Conservation (phyloP, 78 protist species). For the Tieghemostelium lacteum region DNA sequence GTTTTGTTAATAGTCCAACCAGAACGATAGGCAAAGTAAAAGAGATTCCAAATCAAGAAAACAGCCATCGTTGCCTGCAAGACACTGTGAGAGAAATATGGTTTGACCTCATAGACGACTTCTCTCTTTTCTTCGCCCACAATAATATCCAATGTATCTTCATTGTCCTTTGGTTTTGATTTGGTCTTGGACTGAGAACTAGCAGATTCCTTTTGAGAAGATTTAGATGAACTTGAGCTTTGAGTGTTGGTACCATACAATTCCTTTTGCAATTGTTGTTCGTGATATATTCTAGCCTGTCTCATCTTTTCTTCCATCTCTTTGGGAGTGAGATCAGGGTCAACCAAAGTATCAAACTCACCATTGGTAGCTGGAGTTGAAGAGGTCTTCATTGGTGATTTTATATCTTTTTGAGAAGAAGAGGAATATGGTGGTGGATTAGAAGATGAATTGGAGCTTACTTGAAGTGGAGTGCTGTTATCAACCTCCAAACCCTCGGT, state of each 20-base stretch:
- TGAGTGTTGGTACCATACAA: neutral
- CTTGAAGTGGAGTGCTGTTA: neutral
- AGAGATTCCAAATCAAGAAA: constrained; percentile 61
- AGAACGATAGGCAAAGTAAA: constrained; percentile 75
- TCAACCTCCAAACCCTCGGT: neutral
- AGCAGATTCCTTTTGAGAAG: constrained; percentile 38
- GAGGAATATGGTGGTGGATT: neutral
- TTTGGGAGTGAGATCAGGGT: constrained; percentile 42
- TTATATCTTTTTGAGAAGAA: neutral
- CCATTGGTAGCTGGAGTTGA: neutral
- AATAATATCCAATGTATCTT: constrained; percentile 56
- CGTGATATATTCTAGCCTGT: constrained; percentile 31
- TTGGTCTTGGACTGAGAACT: constrained; percentile 19
- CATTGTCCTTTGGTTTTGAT: constrained; percentile 6
- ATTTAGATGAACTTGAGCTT: neutral
- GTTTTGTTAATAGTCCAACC: constrained; percentile 72
- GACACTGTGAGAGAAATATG: constrained; percentile 60
- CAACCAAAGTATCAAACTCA: constrained; percentile 42
- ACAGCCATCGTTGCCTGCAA: constrained; percentile 79
- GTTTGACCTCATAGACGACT: constrained; percentile 73
- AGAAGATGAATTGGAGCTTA: neutral
- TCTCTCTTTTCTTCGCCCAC: constrained; percentile 68
- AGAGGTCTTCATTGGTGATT: neutral
- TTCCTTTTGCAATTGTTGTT: constrained; percentile 6
- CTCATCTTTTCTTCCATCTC: constrained; percentile 78